Evolutionary conservation across 2,329 filamentous ascomycete species (phyloP).

Genomic region (Lachnellula cervina): DNA sequence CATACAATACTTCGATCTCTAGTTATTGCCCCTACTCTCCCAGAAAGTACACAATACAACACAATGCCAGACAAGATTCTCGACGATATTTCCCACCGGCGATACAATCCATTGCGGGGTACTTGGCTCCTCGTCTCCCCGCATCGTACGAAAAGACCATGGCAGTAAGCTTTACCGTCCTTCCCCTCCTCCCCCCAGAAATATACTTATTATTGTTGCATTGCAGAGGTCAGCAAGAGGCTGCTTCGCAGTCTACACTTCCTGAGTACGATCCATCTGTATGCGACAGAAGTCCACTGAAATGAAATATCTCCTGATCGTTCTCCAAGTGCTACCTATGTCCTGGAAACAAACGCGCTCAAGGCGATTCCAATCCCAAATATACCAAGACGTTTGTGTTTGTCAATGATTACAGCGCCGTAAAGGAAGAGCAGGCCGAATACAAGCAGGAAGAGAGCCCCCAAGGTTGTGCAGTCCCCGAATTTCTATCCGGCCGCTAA

Average conservation of each 20-base stretch:
- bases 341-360: conserved; percentile 82
- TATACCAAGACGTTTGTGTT: conserved; percentile 90
- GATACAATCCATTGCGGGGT: conserved; percentile 86
- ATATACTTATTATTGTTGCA: conserved; percentile 6
- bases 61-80: conserved; percentile 71
- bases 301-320: conserved; percentile 13
- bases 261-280: conserved; percentile 77
- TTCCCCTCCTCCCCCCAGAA: background rate
- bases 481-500: conserved; percentile 1
- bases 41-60: background rate
- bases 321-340: conserved; percentile 80
- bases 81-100: conserved; percentile 92
- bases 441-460: conserved; percentile 48
- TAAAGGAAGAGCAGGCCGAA: conserved; percentile 85
- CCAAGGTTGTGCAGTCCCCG: conserved; percentile 20
- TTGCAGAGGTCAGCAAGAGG: conserved; percentile 72
- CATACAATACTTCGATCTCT: too few species aligned
- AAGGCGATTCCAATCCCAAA: conserved; percentile 79
- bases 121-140: conserved; percentile 94
- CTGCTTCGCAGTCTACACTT: conserved; percentile 59
- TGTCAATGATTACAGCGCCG: conserved; percentile 95
- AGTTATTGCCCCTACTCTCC: too few species aligned
- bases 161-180: conserved; percentile 65
- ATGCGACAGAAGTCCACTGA: conserved; percentile 21
- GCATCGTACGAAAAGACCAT: conserved; percentile 92